These are phyloP conservation scores for Gryganskiella cystojenkinii DNA, from an alignment of 192 early-diverging fungal genomes.

Conservation along the genomic window DNA sequence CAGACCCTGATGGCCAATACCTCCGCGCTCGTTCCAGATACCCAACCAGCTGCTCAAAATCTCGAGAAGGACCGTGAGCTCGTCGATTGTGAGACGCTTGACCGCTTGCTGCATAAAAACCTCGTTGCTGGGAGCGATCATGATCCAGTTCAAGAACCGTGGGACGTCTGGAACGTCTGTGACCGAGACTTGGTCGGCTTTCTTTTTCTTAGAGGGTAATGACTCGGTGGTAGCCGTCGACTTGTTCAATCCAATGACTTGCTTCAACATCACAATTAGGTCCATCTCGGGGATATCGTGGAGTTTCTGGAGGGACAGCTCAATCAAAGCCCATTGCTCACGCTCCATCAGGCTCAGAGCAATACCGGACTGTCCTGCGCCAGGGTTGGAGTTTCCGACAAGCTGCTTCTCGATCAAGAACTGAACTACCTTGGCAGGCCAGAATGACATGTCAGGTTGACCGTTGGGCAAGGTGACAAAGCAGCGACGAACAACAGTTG, in stretches of 20 bases:
- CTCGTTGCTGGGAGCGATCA: conserved; percentile 58
- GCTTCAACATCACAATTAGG: conserved; percentile 54
- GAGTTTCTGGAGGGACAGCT: conserved; percentile 54
- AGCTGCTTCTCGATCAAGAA: conserved; percentile 53
- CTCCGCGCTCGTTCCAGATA: conserved; percentile 48
- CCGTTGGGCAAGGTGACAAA: conserved; percentile 32
- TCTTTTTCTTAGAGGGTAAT: conserved; percentile 4
- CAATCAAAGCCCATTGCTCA: conserved; percentile 55
- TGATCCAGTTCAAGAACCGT: conserved; percentile 46
- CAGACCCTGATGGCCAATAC: conserved; percentile 35
- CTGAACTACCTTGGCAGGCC: conserved; percentile 50
- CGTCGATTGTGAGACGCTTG: conserved; percentile 52
- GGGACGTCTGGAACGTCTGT: conserved; percentile 17
- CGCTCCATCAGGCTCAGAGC: conserved; percentile 53
- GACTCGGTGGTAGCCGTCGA: conserved; percentile 3
- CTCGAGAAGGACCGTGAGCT: conserved; percentile 54
- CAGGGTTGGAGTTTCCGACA: conserved; percentile 48
- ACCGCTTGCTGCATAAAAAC: conserved; percentile 64
- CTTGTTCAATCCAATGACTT: conserved; percentile 49
- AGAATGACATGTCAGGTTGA: conserved; percentile 53
- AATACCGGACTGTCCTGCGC: conserved; percentile 49
- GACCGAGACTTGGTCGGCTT: conserved; percentile 4
- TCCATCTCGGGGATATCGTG: conserved; percentile 62
- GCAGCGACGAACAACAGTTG: conserved; percentile 44
- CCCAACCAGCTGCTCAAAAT: conserved; percentile 46